Conservation (phyloP, 2,329 filamentous ascomycete genomes). For the Scleromitrula shiraiana region DNA sequence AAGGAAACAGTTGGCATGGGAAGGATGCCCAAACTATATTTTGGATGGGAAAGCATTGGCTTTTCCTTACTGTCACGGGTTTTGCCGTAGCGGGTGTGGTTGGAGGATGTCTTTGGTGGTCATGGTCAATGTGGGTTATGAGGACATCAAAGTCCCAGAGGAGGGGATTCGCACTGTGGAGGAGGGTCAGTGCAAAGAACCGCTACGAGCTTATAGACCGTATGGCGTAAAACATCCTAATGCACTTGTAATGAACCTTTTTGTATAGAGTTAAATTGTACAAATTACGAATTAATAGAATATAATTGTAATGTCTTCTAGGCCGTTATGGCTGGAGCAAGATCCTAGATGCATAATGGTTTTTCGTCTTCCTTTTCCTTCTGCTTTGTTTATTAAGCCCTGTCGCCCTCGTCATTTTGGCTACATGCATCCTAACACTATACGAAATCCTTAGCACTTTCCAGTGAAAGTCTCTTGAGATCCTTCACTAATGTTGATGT, state of each 20-base stretch:
- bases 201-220: constrained; percentile 28
- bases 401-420: no score
- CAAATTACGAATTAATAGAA: no score
- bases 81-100: constrained; percentile 28
- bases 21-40: constrained; percentile 40
- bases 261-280: neutral
- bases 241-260: neutral
- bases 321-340: no score
- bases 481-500: no score
- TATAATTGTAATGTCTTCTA: no score
- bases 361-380: no score
- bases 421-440: no score
- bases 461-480: no score
- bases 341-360: no score
- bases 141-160: constrained; percentile 11
- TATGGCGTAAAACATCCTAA: constrained; percentile 22
- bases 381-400: no score
- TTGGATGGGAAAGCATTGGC: constrained; percentile 39
- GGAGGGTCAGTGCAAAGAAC: constrained; percentile 20
- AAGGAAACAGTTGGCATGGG: constrained; percentile 40
- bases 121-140: constrained; percentile 26
- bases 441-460: no score
- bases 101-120: constrained; percentile 22
- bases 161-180: constrained; percentile 20
- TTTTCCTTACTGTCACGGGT: constrained; percentile 30